A percentile compares a stretch with the other conserved stretches of the same genome.
phyloP scores from a whole-genome alignment of 2,329 filamentous ascomycete genomes.

The Clonostachys chloroleuca region DNA sequence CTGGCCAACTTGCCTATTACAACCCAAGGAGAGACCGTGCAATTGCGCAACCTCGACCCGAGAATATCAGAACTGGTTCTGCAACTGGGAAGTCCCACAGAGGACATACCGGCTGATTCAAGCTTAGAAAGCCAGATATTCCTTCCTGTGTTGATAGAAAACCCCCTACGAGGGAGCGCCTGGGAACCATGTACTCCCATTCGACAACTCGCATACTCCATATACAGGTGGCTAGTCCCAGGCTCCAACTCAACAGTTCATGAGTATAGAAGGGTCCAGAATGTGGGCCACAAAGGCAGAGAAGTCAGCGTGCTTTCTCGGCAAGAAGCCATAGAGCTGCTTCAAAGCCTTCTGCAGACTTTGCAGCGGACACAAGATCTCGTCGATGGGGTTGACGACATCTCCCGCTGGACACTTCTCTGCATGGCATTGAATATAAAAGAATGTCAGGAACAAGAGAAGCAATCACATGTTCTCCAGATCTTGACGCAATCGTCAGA shows the following conservation, averaged over 20 bases:
- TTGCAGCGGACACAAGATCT: no score
- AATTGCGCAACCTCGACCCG: constrained; percentile 23
- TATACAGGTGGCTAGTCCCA: constrained; percentile 23
- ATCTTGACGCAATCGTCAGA: constrained; percentile 9
- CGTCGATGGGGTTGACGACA: no score
- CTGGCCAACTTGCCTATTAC: constrained; percentile 8
- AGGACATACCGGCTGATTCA: constrained; percentile 6
- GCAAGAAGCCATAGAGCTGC: no score
- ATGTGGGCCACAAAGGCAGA: no score
- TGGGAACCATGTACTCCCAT: constrained; percentile 49
- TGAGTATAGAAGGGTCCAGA: no score
- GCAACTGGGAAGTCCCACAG: constrained; percentile 12
- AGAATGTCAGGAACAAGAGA: constrained; percentile 17
- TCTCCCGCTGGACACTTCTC: constrained; percentile 6
- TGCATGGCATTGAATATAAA: constrained; percentile 18
- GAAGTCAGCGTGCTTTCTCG: no score
- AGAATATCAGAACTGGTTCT: constrained; percentile 31
- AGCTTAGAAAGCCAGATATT: constrained; percentile 42
- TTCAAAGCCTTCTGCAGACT: no score
- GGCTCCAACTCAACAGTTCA: no score
- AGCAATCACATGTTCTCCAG: constrained; percentile 13
- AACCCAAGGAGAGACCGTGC: constrained; percentile 2
- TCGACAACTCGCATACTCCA: constrained; percentile 50
- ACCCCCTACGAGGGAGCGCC: constrained; percentile 46
- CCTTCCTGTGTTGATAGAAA: constrained; percentile 59